Evolutionary conservation across 2,329 filamentous ascomycete species (phyloP).

Genomic region (Pyrenochaeta sp.): DNA sequence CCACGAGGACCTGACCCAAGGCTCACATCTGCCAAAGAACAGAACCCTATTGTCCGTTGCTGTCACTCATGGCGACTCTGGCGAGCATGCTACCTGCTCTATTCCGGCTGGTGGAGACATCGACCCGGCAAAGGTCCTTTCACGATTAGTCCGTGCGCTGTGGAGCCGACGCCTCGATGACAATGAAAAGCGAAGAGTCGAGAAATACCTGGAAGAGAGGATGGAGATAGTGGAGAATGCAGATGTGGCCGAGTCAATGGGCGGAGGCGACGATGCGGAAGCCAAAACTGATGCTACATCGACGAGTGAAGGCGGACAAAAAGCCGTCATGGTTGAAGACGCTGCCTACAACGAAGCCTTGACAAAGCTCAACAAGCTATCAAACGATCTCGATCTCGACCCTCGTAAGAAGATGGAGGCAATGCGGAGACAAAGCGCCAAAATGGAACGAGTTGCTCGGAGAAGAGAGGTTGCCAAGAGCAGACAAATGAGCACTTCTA

Average conservation of each 20-base stretch:
- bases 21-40: constrained; percentile 12
- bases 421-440: constrained; percentile 20
- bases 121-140: constrained; percentile 29
- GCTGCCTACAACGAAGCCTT: constrained; percentile 8
- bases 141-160: constrained; percentile 32
- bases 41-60: constrained; percentile 28
- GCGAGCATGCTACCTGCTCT: constrained; percentile 33
- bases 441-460: constrained; percentile 19
- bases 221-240: constrained; percentile 9
- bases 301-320: constrained; percentile 1
- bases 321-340: constrained; percentile 6
- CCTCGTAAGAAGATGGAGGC: constrained; percentile 18
- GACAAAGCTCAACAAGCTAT: constrained; percentile 17
- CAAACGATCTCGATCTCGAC: constrained; percentile 13
- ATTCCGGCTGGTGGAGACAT: constrained; percentile 26
- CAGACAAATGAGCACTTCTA: constrained; percentile 14
- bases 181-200: constrained; percentile 28
- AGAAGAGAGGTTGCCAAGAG: constrained; percentile 24
- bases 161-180: constrained; percentile 33
- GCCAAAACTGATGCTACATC: constrained; percentile 4
- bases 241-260: constrained; percentile 2
- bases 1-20: constrained; percentile 37
- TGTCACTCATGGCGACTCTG: constrained; percentile 30
- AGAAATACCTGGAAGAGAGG: constrained; percentile 26
- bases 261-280: constrained; percentile 9